Evolutionary conservation across 1,284 basidiomycete species (phyloP).

Genomic region (Microbotryum silenes-acaulis): DNA sequence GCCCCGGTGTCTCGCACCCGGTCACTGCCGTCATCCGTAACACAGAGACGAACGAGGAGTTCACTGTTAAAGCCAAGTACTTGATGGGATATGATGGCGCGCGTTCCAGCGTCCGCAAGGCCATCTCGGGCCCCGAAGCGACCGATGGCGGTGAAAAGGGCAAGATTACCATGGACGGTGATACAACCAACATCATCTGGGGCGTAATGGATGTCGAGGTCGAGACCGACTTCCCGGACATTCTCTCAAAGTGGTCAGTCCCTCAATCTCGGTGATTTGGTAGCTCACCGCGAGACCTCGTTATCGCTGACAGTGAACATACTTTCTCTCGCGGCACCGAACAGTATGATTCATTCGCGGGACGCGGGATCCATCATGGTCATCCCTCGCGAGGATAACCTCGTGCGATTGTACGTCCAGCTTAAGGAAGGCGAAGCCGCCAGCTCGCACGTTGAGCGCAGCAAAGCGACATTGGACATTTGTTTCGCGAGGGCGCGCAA

Average conservation of each 20-base stretch:
- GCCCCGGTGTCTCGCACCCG: conserved; percentile 24
- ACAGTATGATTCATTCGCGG: conserved; percentile 35
- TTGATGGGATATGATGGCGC: conserved; percentile 43
- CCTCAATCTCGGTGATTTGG: neutral
- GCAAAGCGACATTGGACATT: conserved; percentile 40
- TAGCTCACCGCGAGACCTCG: too few species aligned
- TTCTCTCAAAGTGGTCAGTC: conserved; percentile 26
- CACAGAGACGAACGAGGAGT: conserved; percentile 23
- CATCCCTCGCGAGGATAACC: conserved; percentile 36
- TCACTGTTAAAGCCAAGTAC: conserved; percentile 41
- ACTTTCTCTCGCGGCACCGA: neutral
- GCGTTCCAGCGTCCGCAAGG: conserved; percentile 37
- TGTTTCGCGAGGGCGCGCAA: conserved; percentile 41
- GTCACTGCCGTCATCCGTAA: conserved; percentile 18
- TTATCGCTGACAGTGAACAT: neutral
- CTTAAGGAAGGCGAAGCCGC: conserved; percentile 29
- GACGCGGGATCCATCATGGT: conserved; percentile 38
- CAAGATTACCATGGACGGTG: conserved; percentile 40
- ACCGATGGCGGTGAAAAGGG: conserved; percentile 36
- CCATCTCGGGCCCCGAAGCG: conserved; percentile 35
- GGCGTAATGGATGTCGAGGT: conserved; percentile 33
- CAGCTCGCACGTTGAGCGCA: conserved; percentile 25
- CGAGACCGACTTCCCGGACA: conserved; percentile 34
- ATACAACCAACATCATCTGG: conserved; percentile 40
- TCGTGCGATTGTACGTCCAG: conserved; percentile 38